These are phyloP conservation scores for Domatiomyces globalis DNA, from an alignment of 2,329 filamentous ascomycete genomes.

Conservation along the genomic window DNA sequence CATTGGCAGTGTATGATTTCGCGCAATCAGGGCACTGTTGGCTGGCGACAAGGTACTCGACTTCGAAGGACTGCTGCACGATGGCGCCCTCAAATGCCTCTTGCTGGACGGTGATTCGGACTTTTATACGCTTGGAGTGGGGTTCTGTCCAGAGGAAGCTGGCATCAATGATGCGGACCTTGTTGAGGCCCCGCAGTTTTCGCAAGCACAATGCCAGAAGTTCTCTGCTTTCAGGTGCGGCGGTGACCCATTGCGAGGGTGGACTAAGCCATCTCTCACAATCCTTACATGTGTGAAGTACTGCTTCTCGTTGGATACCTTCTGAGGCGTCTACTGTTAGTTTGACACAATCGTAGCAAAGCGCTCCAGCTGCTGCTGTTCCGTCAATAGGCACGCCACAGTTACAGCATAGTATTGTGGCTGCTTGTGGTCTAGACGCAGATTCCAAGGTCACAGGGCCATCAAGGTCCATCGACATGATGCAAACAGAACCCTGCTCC, in stretches of 20 bases:
- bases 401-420: slow-evolving; percentile 90
- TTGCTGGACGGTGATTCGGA: slow-evolving; percentile 87
- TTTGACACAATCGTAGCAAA: slow-evolving; percentile 94
- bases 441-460: slow-evolving; percentile 33
- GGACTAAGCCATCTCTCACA: slow-evolving; percentile 90
- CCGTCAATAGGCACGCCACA: slow-evolving; percentile 93
- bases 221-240: slow-evolving; percentile 76
- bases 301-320: slow-evolving; percentile 81
- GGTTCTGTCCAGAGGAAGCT: slow-evolving; percentile 98
- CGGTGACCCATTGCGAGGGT: slow-evolving; percentile 72
- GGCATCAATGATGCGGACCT: slow-evolving; percentile 88
- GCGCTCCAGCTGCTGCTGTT: slow-evolving; percentile 67
- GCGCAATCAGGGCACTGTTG: slow-evolving; percentile 92
- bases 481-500: slow-evolving; percentile 11
- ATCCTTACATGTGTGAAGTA: slow-evolving; percentile 80
- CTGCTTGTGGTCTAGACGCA: slow-evolving; percentile 19
- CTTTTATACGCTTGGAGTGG: slow-evolving; percentile 78
- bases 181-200: slow-evolving; percentile 71
- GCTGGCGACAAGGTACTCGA: slow-evolving; percentile 76
- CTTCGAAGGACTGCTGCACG: slow-evolving; percentile 88
- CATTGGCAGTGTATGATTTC: slow-evolving; percentile 93
- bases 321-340: slow-evolving; percentile 84
- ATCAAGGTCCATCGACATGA: slow-evolving; percentile 47
- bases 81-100: slow-evolving; percentile 52
- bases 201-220: slow-evolving; percentile 81